These are phyloP conservation scores for Phytophthora hybrid DNA, from an alignment of 352 stramenopile genomes.

Conservation along the genomic window DNA sequence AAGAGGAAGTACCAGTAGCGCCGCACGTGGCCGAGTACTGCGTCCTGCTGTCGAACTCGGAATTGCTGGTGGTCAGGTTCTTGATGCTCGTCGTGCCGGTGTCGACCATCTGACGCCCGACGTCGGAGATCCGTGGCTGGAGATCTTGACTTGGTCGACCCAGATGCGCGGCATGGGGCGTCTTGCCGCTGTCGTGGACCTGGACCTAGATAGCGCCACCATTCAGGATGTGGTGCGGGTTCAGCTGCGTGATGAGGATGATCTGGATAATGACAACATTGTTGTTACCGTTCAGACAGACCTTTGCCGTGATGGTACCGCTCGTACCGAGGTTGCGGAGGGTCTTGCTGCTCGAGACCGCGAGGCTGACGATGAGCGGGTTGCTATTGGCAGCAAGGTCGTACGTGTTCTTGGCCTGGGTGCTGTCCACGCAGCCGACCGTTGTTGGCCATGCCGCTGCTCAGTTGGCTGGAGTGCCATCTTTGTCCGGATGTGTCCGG, in stretches of 20 bases:
- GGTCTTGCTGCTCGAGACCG: conserved; percentile 54
- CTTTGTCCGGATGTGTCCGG: too few species aligned
- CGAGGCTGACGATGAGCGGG: too few species aligned
- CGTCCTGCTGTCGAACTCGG: neutral
- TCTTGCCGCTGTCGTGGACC: too few species aligned
- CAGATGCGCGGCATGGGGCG: too few species aligned
- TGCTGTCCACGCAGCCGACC: conserved; percentile 54
- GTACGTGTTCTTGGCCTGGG: conserved; percentile 35
- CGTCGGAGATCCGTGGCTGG: too few species aligned
- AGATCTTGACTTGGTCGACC: too few species aligned
- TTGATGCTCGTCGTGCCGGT: neutral
- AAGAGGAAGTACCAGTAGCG: neutral
- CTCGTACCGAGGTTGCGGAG: conserved; percentile 50
- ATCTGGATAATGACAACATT: conserved; percentile 63
- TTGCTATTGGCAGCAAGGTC: conserved; percentile 36
- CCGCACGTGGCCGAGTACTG: neutral
- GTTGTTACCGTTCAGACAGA: conserved; percentile 48
- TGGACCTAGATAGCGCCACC: too few species aligned
- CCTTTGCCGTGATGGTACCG: conserved; percentile 55
- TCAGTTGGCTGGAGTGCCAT: too few species aligned
- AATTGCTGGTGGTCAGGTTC: neutral
- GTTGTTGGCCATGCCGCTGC: conserved; percentile 58
- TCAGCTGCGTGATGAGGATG: too few species aligned
- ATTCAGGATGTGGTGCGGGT: too few species aligned
- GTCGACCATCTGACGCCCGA: conserved; percentile 9